Conservation (phyloP, 2,329 filamentous ascomycete genomes). For the Ceratocystis cacaofunesta region DNA sequence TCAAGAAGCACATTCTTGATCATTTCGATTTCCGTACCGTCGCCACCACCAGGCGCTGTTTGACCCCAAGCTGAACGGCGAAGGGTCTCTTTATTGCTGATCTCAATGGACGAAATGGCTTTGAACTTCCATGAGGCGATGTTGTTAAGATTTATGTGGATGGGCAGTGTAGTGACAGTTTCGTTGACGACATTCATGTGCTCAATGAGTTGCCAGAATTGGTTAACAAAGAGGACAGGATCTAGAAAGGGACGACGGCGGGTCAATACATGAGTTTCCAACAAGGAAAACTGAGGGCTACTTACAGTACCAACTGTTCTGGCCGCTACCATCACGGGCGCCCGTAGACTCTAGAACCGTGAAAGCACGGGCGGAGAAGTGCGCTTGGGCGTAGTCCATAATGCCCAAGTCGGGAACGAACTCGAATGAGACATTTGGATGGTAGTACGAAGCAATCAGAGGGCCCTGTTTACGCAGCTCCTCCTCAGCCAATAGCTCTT, state of each 20-base stretch:
- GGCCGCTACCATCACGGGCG: slow-evolving; percentile 66
- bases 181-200: slow-evolving; percentile 89
- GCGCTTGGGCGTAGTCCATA: slow-evolving; percentile 48
- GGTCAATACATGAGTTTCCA: background rate
- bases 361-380: slow-evolving; percentile 62
- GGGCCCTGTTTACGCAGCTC: slow-evolving; percentile 44
- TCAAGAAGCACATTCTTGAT: slow-evolving; percentile 91
- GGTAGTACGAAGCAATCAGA: slow-evolving; percentile 72
- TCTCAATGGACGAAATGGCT: slow-evolving; percentile 68
- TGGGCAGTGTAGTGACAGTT: slow-evolving; percentile 65
- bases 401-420: slow-evolving; percentile 69
- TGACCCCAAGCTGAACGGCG: slow-evolving; percentile 62
- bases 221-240: slow-evolving; percentile 82
- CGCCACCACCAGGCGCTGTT: slow-evolving; percentile 59
- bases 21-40: slow-evolving; percentile 90
- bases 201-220: slow-evolving; percentile 86
- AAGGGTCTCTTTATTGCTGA: slow-evolving; percentile 71
- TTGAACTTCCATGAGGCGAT: slow-evolving; percentile 81
- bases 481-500: slow-evolving; percentile 36
- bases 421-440: slow-evolving; percentile 83
- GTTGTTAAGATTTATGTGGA: slow-evolving; percentile 74
- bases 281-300: slow-evolving; percentile 14
- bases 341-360: slow-evolving; percentile 65
- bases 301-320: slow-evolving; percentile 78
- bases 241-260: slow-evolving; percentile 24